Percentiles rank a stretch among this genome's conserved stretches.
phyloP scores from a whole-genome alignment of 495 filamentous ascomycete genomes.

The Xylaria nigripes region DNA sequence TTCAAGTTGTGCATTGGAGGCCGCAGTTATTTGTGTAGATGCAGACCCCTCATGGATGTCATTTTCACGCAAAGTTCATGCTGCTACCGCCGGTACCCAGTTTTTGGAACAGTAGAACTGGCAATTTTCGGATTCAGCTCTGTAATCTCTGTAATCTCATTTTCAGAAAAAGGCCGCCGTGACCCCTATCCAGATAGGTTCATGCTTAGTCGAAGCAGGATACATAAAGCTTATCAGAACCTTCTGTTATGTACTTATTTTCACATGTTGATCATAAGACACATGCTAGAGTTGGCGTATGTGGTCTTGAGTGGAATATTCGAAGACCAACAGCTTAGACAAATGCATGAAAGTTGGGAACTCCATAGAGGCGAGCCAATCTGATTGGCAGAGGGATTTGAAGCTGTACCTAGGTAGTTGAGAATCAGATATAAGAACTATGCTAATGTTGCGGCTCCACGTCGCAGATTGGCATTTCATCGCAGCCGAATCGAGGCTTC shows the following conservation, averaged over 20 bases:
- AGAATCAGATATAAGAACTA: background rate
- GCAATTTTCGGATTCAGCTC: background rate
- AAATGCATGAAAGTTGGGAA: no score
- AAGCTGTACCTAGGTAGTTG: background rate
- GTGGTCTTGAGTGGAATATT: no score
- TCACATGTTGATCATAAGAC: no score
- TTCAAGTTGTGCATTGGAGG: background rate
- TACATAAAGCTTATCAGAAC: background rate
- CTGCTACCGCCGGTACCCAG: background rate
- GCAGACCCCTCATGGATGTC: slow-evolving; percentile 6
- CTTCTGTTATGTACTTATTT: no score
- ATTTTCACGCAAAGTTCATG: background rate
- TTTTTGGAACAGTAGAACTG: background rate
- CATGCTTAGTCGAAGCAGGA: background rate
- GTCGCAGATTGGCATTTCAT: slow-evolving; percentile 26
- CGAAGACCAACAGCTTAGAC: no score
- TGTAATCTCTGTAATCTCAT: background rate
- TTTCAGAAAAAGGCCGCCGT: background rate
- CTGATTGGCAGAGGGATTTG: background rate
- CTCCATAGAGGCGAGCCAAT: no score
- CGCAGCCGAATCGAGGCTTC: slow-evolving; percentile 54
- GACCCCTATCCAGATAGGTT: no score
- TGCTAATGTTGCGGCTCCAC: background rate
- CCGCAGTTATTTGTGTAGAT: background rate
- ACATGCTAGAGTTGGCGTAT: no score